Percentiles rank a stretch among this genome's conserved stretches.
phyloP scores from a whole-genome alignment of 805 yeast genomes.

The Candida pseudofarinosa region DNA sequence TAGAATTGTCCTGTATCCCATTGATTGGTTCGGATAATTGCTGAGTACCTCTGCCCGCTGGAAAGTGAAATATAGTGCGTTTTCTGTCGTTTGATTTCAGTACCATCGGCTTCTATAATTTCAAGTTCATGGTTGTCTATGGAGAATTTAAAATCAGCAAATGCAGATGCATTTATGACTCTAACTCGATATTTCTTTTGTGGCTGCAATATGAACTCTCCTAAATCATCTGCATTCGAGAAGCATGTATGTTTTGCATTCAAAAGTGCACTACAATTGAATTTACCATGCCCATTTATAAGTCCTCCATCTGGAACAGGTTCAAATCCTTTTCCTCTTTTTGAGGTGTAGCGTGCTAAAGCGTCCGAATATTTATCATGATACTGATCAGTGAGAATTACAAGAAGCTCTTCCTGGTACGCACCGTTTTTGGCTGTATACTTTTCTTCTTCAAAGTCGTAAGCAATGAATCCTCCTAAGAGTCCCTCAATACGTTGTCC shows the following conservation, averaged over 20 bases:
- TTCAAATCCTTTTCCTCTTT: slow-evolving; percentile 33
- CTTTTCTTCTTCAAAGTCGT: slow-evolving; percentile 11
- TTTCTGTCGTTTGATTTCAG: slow-evolving; percentile 1
- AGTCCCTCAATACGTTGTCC: slow-evolving; percentile 20
- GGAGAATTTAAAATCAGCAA: slow-evolving; percentile 4
- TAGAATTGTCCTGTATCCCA: slow-evolving; percentile 7
- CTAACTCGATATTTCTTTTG: slow-evolving; percentile 5
- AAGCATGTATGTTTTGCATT: slow-evolving; percentile 4
- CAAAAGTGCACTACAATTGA: slow-evolving; percentile 15
- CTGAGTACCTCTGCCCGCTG: slow-evolving; percentile 17
- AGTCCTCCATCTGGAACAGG: slow-evolving; percentile 32
- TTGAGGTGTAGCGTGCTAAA: slow-evolving; percentile 32
- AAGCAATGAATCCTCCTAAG: slow-evolving; percentile 15
- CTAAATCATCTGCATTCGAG: slow-evolving; percentile 3
- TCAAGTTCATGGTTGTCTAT: slow-evolving; percentile 4
- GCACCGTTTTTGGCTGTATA: background rate
- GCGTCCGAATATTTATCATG: slow-evolving; percentile 15
- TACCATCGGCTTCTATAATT: slow-evolving; percentile 5
- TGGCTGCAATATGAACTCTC: slow-evolving; percentile 4
- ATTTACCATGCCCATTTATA: slow-evolving; percentile 32
- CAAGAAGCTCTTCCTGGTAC: slow-evolving; percentile 4
- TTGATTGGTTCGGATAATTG: slow-evolving; percentile 9
- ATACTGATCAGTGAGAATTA: slow-evolving; percentile 20
- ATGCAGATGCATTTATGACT: slow-evolving; percentile 3
- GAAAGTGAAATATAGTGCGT: slow-evolving; percentile 12